Conservation (phyloP, 805 yeast species). For the Pichia rugopelliculosa region DNA sequence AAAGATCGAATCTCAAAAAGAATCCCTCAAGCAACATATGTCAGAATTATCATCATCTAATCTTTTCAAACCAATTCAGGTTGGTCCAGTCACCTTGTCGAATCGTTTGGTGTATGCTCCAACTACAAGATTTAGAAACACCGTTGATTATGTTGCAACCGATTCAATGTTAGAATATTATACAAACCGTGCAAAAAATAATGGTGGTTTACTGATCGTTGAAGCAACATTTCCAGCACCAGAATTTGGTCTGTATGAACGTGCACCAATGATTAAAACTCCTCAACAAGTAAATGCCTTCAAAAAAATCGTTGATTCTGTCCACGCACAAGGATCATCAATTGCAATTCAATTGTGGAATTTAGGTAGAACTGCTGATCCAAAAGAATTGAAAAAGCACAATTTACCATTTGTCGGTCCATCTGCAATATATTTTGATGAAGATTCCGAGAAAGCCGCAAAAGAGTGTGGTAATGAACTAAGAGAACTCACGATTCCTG, state of each 20-base stretch:
- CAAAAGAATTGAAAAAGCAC: conserved; percentile 29
- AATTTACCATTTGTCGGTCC: conserved; percentile 30
- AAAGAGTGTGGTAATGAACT: conserved; percentile 35
- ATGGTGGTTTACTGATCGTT: no score
- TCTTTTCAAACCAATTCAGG: no score
- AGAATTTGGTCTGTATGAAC: no score
- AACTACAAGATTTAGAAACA: conserved; percentile 44
- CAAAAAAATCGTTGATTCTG: conserved; percentile 39
- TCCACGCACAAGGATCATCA: conserved; percentile 44
- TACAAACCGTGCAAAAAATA: no score
- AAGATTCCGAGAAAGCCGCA: conserved; percentile 30
- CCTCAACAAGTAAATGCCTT: conserved; percentile 42
- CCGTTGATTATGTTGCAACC: no score
- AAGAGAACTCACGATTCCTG: conserved; percentile 35
- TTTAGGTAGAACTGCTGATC: conserved; percentile 35
- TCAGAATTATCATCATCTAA: conserved; percentile 11
- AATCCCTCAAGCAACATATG: neutral
- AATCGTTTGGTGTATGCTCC: conserved; percentile 46
- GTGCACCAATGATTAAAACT: conserved; percentile 42
- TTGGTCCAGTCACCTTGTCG: conserved; percentile 31
- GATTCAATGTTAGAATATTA: no score
- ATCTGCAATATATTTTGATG: conserved; percentile 35
- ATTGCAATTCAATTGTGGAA: conserved; percentile 47
- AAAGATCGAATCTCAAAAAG: neutral
- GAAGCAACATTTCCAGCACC: no score